These are phyloP conservation scores for Brassica incana DNA, from an alignment of 345 rosid species.

Conservation along the genomic window DNA sequence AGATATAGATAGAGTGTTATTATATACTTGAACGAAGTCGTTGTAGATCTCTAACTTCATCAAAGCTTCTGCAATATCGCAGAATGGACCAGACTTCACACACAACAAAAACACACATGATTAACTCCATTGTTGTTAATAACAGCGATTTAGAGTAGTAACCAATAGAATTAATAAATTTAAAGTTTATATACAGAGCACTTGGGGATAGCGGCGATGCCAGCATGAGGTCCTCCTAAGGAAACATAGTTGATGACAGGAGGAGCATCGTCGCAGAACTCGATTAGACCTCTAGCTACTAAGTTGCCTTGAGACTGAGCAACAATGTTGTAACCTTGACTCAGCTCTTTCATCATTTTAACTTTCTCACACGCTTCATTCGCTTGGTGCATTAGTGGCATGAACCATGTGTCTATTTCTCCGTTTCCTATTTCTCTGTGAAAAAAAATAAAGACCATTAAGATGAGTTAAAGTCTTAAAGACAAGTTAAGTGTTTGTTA, in stretches of 20 bases:
- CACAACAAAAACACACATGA: neutral
- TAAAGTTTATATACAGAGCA: constrained; percentile 57
- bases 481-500: neutral
- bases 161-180: neutral
- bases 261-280: constrained; percentile 80
- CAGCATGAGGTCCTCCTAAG: constrained; percentile 94
- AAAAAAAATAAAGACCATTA: neutral
- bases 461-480: neutral
- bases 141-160: neutral
- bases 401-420: constrained; percentile 80
- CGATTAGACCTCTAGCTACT: constrained; percentile 76
- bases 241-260: constrained; percentile 75
- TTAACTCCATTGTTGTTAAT: neutral
- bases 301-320: constrained; percentile 91
- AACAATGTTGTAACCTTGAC: constrained; percentile 75
- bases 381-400: constrained; percentile 59
- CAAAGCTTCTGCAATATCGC: constrained; percentile 22
- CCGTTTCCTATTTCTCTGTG: neutral
- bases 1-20: neutral
- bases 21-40: constrained; percentile 35
- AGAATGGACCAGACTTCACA: constrained; percentile 26
- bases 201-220: constrained; percentile 80
- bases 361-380: constrained; percentile 44
- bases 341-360: constrained; percentile 68
- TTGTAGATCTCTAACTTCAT: constrained; percentile 30